These are phyloP conservation scores for Batkoa obscura DNA, from an alignment of 371 early-diverging fungal genomes.

Conservation along the genomic window DNA sequence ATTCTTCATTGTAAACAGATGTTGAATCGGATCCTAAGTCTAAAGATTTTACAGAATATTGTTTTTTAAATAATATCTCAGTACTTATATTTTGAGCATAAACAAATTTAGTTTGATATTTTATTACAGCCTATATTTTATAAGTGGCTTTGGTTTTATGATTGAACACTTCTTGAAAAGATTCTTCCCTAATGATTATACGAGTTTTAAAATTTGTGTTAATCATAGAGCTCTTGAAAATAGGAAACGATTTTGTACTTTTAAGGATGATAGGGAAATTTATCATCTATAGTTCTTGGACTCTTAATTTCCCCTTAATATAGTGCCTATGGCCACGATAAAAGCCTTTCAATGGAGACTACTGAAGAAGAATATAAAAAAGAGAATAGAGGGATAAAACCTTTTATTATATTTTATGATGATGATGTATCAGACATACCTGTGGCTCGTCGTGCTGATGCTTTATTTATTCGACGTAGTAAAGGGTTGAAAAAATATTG, in stretches of 20 bases:
- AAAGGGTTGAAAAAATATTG: constrained; percentile 33
- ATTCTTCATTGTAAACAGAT: constrained; percentile 1
- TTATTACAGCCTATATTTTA: background rate
- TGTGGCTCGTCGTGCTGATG: constrained; percentile 32
- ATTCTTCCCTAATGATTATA: constrained; percentile 10
- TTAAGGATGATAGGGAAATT: constrained; percentile 17
- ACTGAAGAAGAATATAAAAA: constrained; percentile 1
- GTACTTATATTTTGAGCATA: constrained; percentile 21
- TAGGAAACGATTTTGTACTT: constrained; percentile 20
- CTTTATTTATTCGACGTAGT: constrained; percentile 35
- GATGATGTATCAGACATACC: constrained; percentile 38
- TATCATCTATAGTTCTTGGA: too few species aligned
- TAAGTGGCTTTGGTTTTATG: constrained; percentile 19
- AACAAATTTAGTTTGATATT: background rate
- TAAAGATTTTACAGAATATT: constrained; percentile 12
- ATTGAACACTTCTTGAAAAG: constrained; percentile 17
- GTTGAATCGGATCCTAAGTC: constrained; percentile 21
- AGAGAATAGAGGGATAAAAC: constrained; percentile 10
- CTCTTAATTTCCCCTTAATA: background rate
- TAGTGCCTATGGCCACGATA: constrained; percentile 8
- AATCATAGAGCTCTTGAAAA: constrained; percentile 17
- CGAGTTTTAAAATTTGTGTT: constrained; percentile 14
- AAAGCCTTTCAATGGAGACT: background rate
- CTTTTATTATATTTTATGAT: constrained; percentile 29
- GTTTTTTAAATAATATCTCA: constrained; percentile 14